These are phyloP conservation scores for Monilinia polystroma DNA, from an alignment of 2,329 filamentous ascomycete genomes.

Conservation along the genomic window DNA sequence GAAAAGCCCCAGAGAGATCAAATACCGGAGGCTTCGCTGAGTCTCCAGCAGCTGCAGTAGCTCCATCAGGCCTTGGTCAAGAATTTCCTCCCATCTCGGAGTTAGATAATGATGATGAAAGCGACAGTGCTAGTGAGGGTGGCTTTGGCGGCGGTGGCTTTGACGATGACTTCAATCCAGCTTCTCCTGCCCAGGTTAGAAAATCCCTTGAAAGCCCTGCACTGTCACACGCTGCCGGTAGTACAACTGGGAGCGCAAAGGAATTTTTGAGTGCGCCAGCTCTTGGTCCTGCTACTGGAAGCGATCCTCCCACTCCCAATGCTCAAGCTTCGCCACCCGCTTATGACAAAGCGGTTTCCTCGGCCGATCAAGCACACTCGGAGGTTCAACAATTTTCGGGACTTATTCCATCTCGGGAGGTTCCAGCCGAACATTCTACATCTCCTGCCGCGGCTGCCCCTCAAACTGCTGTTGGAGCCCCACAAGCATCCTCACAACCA, in stretches of 20 bases:
- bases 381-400: constrained; percentile 51
- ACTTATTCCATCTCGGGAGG: constrained; percentile 54
- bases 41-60: constrained; percentile 44
- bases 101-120: constrained; percentile 78
- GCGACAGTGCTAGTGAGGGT: constrained; percentile 72
- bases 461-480: constrained; percentile 33
- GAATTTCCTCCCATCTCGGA: constrained; percentile 96
- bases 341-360: constrained; percentile 49
- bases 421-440: constrained; percentile 43
- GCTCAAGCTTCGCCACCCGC: constrained; percentile 59
- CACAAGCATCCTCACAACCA: constrained; percentile 36
- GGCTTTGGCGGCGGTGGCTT: constrained; percentile 63
- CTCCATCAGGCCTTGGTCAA: constrained; percentile 57
- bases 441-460: constrained; percentile 33
- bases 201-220: constrained; percentile 33
- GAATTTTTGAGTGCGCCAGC: constrained; percentile 35
- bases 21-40: constrained; percentile 43
- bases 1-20: constrained; percentile 52
- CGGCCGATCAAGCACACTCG: constrained; percentile 49
- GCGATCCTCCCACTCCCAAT: constrained; percentile 50
- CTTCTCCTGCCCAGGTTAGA: constrained; percentile 41
- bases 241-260: constrained; percentile 38
- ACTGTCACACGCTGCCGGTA: constrained; percentile 29
- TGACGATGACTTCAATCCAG: constrained; percentile 85
- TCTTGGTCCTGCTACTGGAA: constrained; percentile 37